Base-by-base conservation (phyloP, 345 rosid species). In the Populus tremula region DNA sequence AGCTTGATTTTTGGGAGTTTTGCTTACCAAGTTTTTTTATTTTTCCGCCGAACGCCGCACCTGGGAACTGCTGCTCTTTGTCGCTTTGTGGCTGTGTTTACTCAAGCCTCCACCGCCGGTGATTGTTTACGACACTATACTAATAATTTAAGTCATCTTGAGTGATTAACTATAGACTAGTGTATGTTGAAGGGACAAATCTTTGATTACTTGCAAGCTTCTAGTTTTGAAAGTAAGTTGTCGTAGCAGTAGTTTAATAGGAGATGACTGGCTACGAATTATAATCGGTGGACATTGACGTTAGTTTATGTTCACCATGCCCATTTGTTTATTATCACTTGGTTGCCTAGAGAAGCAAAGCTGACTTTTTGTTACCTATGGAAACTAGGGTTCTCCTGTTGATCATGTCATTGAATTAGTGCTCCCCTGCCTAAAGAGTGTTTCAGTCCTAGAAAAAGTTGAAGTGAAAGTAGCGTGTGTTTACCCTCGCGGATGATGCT, bases 31-130 rank as follows among this genome's bases (percentile, higher is more conserved):
- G 5, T 7, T 23, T 65, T 21, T 53, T 47, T 35, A 25, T 67
- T 83, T 77, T 84, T 86, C 89, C 91, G 89, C 94, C 92, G 92
- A 87, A 80, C 86, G 94, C 91, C 94, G 91, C 90, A 86, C 91
- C 91, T 89, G 84, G 89, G 89, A 83, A 84, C 90, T 87, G 88
- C 76, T 80, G 89, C 80, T 33, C 17, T 74, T 87, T 90, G 88
- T 88, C 89, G 88, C 83, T 74, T 86, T 85, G 73, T 79, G 84
- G 67, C 17, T 20, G 63, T 53, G 59, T 65, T 72, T 72, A 38
- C 70, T 53, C 9, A 12, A 39, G 43, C 78, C 31, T 76, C 76
- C 82, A 81, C 82, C 85, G 79, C 81, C 76, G 70, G 77, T 77
- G 63, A 61, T 2, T 9, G 54, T 65, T 76, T 76, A 53, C 83